Base-by-base conservation (phyloP, 1,284 basidiomycete genomes). In the Pisolithus thermaeus region DNA sequence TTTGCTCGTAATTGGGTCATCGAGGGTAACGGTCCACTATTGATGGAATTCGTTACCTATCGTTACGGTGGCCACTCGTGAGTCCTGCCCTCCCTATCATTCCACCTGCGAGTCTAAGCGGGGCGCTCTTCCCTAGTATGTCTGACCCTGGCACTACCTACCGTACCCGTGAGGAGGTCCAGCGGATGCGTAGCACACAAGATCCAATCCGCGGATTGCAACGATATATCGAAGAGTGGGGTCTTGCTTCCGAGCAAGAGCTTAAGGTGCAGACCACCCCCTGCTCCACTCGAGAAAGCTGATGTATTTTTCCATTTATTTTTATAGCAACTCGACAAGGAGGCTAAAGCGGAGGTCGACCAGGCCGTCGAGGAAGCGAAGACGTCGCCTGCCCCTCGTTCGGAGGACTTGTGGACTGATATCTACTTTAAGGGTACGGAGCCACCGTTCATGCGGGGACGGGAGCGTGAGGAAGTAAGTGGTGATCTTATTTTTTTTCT, bases 71-170 rank as follows among this genome's bases (percentile, higher is more conserved):
- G 96, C 65, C 97, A 99, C 80, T 98, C 95, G 87, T 92, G 66
- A 66, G 88, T 73, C 32, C 51, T 35, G 5, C 12, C 11, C 32
- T 46, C 4, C 2, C 22, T 8, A 28, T 28, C 42, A 5, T 51
- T 45, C 23, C 14, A 36, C 53, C 20, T 23, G 18, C 27, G 30
- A 30, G 11, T 9, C 30, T 30, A 30, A 30, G 11, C 11, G 30
- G 30, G 32, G 11, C 32, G 11, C 22, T 16, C 14, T 18, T 20
- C 32, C 27, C 23, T 58, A 92, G 89, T 28, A 97, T 99, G 92
- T 98, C 96, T 53, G 96, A 99, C 75, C 97, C 96, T 44, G 96
- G 96, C 61, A 98, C 96, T 38, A 98, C 96, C 36, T 99, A 99
- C 84, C 92, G 96, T 64, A 97, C 93, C 7, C 91, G 95, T 65